Percentiles rank a stretch among this genome's conserved stretches.
These are phyloP conservation scores for Colletotrichum lentis DNA, from an alignment of 2,329 filamentous ascomycete species.

Conservation along the genomic window DNA sequence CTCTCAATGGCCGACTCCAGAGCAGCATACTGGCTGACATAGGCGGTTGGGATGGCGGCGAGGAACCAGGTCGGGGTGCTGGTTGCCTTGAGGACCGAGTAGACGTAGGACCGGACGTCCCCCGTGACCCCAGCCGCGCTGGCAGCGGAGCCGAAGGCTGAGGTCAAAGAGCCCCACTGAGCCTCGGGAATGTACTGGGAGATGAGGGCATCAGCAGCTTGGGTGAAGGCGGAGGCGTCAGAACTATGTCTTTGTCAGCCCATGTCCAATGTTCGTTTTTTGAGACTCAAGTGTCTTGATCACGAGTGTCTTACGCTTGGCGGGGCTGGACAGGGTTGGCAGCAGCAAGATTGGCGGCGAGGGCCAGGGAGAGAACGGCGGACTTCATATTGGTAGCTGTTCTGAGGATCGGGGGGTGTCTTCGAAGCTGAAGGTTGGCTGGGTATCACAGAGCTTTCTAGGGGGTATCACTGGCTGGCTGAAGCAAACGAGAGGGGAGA, in stretches of 20 bases:
- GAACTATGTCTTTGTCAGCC: constrained; percentile 28
- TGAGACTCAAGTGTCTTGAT: neutral
- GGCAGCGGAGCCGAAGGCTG: constrained; percentile 43
- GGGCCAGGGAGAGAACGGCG: constrained; percentile 22
- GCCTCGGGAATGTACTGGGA: constrained; percentile 44
- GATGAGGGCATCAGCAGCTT: constrained; percentile 43
- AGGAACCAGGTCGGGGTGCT: constrained; percentile 43
- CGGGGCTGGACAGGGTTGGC: constrained; percentile 27
- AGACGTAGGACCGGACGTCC: constrained; percentile 42
- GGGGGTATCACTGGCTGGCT: constrained; percentile 24
- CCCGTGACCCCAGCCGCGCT: constrained; percentile 42
- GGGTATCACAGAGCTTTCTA: constrained; percentile 13
- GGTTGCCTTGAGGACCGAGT: constrained; percentile 42
- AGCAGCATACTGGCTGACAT: constrained; percentile 33
- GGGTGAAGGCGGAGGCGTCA: constrained; percentile 40
- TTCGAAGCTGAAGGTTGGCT: neutral
- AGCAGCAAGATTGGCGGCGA: constrained; percentile 27
- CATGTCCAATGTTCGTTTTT: too few species aligned
- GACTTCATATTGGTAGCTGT: constrained; percentile 21
- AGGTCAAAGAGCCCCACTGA: constrained; percentile 40
- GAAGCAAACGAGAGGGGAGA: constrained; percentile 21
- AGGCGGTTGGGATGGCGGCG: constrained; percentile 43
- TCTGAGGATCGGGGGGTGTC: neutral
- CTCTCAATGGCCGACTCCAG: constrained; percentile 40
- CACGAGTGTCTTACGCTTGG: constrained; percentile 23